A percentile compares a stretch with the other conserved stretches of the same genome.
phyloP scores from a whole-genome alignment of 805 yeast species.

The Starmerella asiatica region DNA sequence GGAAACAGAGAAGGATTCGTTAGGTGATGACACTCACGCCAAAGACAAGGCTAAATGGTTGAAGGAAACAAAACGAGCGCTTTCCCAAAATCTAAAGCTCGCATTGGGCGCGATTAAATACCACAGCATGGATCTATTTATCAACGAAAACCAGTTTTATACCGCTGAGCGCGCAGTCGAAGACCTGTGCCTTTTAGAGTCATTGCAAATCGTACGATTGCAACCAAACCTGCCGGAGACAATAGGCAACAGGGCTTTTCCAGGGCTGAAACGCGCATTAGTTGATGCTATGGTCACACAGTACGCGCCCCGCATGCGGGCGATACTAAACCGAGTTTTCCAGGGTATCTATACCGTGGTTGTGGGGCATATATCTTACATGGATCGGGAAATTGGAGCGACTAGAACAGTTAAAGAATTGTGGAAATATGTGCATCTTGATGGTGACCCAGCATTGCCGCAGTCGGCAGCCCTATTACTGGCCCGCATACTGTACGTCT shows the following conservation, averaged over 20 bases:
- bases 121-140: neutral
- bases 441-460: no score
- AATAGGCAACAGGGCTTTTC: neutral
- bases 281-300: neutral
- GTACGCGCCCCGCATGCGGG: neutral
- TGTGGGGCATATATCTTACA: no score
- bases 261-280: neutral
- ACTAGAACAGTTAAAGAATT: no score
- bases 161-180: neutral
- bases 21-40: neutral
- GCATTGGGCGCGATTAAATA: neutral
- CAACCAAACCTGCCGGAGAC: neutral
- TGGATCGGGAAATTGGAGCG: no score
- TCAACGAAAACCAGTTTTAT: neutral
- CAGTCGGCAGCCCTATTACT: no score
- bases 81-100: no score
- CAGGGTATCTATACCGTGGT: no score
- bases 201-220: neutral
- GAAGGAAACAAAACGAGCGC: no score
- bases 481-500: no score
- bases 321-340: neutral
- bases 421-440: no score
- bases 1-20: neutral
- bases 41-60: neutral
- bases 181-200: neutral